A percentile compares a stretch with the other conserved stretches of the same genome.
phyloP scores from a whole-genome alignment of 305 asterid species.

The Fraxinus paxiana region DNA sequence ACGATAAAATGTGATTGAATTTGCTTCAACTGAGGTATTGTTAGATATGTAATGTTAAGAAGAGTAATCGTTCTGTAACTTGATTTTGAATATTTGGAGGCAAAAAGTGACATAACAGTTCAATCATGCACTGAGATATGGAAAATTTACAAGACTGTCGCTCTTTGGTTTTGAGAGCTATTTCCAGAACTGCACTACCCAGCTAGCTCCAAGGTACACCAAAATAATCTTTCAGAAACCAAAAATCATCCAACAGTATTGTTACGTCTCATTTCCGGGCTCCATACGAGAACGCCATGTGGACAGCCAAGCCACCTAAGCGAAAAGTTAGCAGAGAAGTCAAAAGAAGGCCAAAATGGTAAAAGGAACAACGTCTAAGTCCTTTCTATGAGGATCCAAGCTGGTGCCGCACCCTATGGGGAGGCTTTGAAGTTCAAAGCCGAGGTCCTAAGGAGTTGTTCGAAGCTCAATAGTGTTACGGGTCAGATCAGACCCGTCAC shows the following conservation, averaged over 20 bases:
- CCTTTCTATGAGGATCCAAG: too few species aligned
- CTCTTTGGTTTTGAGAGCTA: neutral
- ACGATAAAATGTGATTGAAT: conserved; percentile 37
- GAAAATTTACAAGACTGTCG: neutral
- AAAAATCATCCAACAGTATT: neutral
- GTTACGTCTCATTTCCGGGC: too few species aligned
- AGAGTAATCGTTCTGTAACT: conserved; percentile 10
- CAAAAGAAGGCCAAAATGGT: too few species aligned
- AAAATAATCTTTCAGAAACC: neutral
- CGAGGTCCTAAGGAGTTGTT: too few species aligned
- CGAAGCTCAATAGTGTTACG: too few species aligned
- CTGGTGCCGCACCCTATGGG: too few species aligned
- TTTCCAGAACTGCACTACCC: neutral
- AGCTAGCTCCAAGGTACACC: neutral
- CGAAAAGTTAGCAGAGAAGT: too few species aligned
- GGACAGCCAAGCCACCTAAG: too few species aligned
- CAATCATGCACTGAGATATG: neutral
- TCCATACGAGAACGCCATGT: too few species aligned
- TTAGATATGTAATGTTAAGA: conserved; percentile 19
- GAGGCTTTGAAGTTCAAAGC: too few species aligned
- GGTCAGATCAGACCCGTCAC: too few species aligned
- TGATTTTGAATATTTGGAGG: conserved; percentile 22
- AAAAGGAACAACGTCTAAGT: too few species aligned
- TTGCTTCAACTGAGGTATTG: conserved; percentile 40
- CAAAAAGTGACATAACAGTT: conserved; percentile 20